Evolutionary conservation across 2,329 filamentous ascomycete species (phyloP).

Genomic region (Coniosporium tulheliwenetii): DNA sequence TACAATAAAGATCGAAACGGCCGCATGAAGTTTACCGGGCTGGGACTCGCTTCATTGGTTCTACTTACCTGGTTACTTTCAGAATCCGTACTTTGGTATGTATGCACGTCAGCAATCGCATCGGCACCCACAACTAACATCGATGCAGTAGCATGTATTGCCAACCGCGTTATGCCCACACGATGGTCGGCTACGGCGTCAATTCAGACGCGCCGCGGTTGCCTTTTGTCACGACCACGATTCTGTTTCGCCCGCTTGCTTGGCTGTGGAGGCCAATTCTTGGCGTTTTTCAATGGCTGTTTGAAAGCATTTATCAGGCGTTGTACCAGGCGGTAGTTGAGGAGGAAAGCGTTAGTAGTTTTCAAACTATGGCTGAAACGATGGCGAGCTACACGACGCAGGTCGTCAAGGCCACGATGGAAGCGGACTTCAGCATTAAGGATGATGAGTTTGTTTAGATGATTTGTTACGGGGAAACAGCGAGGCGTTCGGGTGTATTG

Average conservation of each 20-base stretch:
- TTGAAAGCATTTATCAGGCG: conserved; percentile 5
- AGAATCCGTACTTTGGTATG: conserved; percentile 31
- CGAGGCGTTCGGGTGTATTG: background rate
- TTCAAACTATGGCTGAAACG: conserved; percentile 1
- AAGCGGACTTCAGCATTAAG: conserved; percentile 2
- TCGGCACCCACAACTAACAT: background rate
- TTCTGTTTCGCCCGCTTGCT: conserved; percentile 28
- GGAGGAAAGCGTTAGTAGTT: conserved; percentile 1
- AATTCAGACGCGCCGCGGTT: conserved; percentile 35
- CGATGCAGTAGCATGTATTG: conserved; percentile 30
- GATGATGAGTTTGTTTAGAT: conserved; percentile 4
- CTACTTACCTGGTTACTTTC: conserved; percentile 32
- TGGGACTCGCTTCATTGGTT: conserved; percentile 23
- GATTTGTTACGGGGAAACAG: background rate
- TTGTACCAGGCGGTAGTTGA: conserved; percentile 5
- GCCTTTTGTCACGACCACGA: conserved; percentile 40
- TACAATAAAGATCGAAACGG: conserved; percentile 3
- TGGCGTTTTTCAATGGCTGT: conserved; percentile 3
- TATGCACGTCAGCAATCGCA: background rate
- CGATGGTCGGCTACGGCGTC: conserved; percentile 34
- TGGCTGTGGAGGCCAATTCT: conserved; percentile 18
- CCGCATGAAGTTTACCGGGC: conserved; percentile 19
- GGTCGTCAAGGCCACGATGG: conserved; percentile 1
- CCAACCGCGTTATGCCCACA: conserved; percentile 30
- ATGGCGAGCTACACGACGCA: conserved; percentile 5